Base-by-base conservation (phyloP, 2,329 filamentous ascomycete species). In the Malbranchea cinnamomea region DNA sequence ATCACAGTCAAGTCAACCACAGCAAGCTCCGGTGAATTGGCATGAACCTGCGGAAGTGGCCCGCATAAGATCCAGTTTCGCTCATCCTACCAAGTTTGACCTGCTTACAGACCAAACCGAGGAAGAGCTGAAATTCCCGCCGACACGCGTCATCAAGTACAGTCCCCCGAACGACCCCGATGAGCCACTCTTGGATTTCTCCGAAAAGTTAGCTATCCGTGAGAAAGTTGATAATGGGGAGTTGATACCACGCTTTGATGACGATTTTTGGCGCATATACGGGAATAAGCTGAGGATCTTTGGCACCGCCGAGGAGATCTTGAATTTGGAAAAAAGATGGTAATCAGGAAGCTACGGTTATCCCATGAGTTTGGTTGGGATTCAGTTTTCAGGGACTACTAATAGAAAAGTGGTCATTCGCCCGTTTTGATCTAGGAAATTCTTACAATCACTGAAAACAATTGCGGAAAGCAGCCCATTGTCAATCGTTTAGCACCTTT, bases 251-350 rank as follows among this genome's bases (percentile, higher is more conserved):
- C 45, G 53, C 2, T 65, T 65, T 34, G 54, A 56, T 1, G 56
- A 55, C 4, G 48, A 55, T 10, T 74, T 75, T 42, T 76, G 71
- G 71, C 42, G 50, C 3, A 46, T 62, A 6, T 72, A 73, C 44
- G 65, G 65, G 1, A 75, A 75, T 40, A 68, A 62, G 38, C 44
- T 75, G 32, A 55, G 71, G 22, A 62, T 72, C 1, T 75, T 73
- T 51, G 71, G 70, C 2, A 74, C 69, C 0, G 43, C 59, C 26
- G 70, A 76, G 46, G 57, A 55, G 16, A 47, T 65, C 4, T 66
- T 54, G 31, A 33, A 37, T 18, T 36, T 52, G 16, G 21, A n/a
- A 8, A 28, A n/a, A n/a, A n/a, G n/a, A n/a, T n/a, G n/a, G n/a
- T n/a, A n/a, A n/a, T n/a, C n/a, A n/a, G n/a, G n/a, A n/a, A n/a